Evolutionary conservation across 441 rosid genomes (phyloP).

Genomic region (Francoa sonchifolia): DNA sequence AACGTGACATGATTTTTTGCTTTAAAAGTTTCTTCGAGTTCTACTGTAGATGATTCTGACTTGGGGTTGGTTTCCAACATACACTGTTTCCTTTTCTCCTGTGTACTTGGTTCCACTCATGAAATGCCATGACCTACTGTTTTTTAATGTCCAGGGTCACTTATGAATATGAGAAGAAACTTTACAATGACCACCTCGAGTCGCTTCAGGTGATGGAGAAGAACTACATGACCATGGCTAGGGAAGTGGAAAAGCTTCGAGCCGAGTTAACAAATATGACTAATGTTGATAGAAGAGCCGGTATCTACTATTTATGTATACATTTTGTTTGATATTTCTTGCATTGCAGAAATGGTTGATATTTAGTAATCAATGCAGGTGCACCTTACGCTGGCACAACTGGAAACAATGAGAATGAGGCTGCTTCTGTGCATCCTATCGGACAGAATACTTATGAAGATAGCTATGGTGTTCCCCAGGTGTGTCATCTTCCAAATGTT

Average conservation of each 20-base stretch:
- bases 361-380: constrained; percentile 25
- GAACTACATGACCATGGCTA: constrained; percentile 71
- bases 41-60: neutral
- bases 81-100: neutral
- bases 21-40: neutral
- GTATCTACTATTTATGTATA: constrained; percentile 15
- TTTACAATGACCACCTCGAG: constrained; percentile 83
- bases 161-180: constrained; percentile 76
- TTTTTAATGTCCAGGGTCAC: constrained; percentile 46
- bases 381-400: constrained; percentile 40
- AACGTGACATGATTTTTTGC: neutral
- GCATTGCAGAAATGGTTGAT: constrained; percentile 6
- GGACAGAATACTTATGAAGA: constrained; percentile 45
- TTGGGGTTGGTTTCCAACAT: neutral
- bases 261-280: constrained; percentile 47
- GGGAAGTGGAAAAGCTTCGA: constrained; percentile 85
- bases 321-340: constrained; percentile 2
- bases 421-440: constrained; percentile 29
- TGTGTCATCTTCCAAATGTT: constrained; percentile 17
- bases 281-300: constrained; percentile 46
- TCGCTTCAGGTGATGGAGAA: constrained; percentile 89
- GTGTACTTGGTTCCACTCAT: neutral
- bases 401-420: constrained; percentile 40
- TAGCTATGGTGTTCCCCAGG: constrained; percentile 51
- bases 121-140: constrained; percentile 6